Evolutionary conservation across 2,329 filamentous ascomycete species (phyloP), one percentile per base, ranked within the genome.

Genomic region (Ophiostoma ips): DNA sequence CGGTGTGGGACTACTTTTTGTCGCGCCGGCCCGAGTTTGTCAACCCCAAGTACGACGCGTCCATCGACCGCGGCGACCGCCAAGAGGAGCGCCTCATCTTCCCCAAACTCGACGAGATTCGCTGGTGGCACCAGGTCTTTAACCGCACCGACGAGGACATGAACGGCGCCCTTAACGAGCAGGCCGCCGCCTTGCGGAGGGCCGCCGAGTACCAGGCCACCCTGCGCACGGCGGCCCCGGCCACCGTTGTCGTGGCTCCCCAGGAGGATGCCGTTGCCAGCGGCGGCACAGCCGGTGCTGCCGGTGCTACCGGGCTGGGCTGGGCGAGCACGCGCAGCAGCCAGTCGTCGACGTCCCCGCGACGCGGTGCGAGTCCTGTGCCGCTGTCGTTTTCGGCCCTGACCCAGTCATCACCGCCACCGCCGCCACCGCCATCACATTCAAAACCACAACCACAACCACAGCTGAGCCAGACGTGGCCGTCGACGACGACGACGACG

Each of bases 1-100:
- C 87, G 19, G 92, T 95, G 1, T 98, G 92, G 92, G 84, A 92
- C 57, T 95, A 96, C 63, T 96, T 98, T 64, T 69, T 96, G 8
- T 80, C 84, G 40, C 79, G 89, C 11, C 81, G 77, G 56, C 71
- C 77, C 18, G 85, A 95, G 59, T 98, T 96, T 59, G 70, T 80
- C 35, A 96, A 96, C 60, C 75, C 81, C 0, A 74, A 83, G 31
- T 98, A 90, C 61, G 83, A 94, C 50, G 62, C 71, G 8, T 72
- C 77, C 1, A 71, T 89, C 34, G 84, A 95, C 55, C 88, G 95
- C 59, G 80, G 84, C 41, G 72, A 83, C 52, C 79, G 84, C 50
- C 87, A 86, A 5, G 81, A 82, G 52, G 89, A 95, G 62, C 76
- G 88, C 4, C 76, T 98, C 8, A 73, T 98, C 13, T 84, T 96